These are phyloP conservation scores for Eucalyptus melliodora DNA, from an alignment of 345 rosid species.

Conservation along the genomic window DNA sequence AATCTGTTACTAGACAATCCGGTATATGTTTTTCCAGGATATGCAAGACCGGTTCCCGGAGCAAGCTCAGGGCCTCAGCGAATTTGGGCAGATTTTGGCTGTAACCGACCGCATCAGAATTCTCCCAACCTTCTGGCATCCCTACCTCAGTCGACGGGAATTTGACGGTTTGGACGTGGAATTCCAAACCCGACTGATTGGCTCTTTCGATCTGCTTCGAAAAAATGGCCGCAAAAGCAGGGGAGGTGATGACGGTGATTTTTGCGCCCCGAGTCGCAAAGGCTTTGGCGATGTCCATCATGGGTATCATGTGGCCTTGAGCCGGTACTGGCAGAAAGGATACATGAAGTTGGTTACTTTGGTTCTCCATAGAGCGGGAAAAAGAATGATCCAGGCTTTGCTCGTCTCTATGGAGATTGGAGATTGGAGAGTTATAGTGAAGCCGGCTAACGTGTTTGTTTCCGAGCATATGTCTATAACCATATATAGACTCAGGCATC, in stretches of 20 bases:
- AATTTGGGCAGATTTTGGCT: not conserved
- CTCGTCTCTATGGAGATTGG: not conserved
- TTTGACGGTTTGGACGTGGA: slow-evolving; percentile 11
- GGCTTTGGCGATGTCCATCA: slow-evolving; percentile 17
- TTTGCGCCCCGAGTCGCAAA: slow-evolving; percentile 13
- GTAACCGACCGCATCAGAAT: not conserved
- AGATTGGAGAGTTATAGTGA: not conserved
- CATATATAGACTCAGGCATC: not conserved
- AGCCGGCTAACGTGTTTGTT: not conserved
- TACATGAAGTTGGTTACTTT: not conserved
- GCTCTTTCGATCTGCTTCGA: not conserved
- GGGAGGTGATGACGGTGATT: slow-evolving; percentile 9
- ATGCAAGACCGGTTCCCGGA: not conserved
- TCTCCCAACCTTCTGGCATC: slow-evolving; percentile 9
- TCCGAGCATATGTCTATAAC: not conserved
- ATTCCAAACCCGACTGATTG: slow-evolving; percentile 4
- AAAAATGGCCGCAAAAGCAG: slow-evolving; percentile 5
- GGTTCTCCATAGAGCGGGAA: not conserved
- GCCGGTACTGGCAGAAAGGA: slow-evolving; percentile 23
- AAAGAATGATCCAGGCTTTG: not conserved
- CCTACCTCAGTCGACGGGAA: slow-evolving; percentile 32
- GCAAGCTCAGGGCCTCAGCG: not conserved
- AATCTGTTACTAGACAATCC: slow-evolving; percentile 24
- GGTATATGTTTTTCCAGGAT: slow-evolving; percentile 1
- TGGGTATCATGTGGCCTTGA: slow-evolving; percentile 22